A percentile compares a stretch with the other conserved stretches of the same genome.
Evolutionary conservation across 106 monocot genomes (phyloP).

Genomic region (Alisma plantagoaquatica): DNA sequence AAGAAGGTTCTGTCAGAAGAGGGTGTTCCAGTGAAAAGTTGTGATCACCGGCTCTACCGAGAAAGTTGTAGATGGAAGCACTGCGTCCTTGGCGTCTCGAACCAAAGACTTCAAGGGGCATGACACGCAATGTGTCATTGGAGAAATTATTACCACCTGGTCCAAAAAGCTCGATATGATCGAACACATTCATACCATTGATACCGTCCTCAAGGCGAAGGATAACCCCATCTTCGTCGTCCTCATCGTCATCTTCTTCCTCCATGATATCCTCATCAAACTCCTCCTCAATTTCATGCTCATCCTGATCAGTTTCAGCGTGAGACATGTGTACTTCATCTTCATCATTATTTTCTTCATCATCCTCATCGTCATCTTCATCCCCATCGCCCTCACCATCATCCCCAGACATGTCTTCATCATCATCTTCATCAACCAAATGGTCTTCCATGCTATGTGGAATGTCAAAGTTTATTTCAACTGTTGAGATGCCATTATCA

Average conservation of each 20-base stretch:
- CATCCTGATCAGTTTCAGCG: constrained; percentile 93
- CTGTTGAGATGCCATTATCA: constrained; percentile 66
- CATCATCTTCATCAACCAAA: constrained; percentile 71
- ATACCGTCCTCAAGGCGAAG: constrained; percentile 83
- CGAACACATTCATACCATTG: constrained; percentile 94
- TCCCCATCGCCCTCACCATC: constrained; percentile 75
- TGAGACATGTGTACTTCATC: constrained; percentile 92
- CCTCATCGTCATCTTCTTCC: constrained; percentile 92
- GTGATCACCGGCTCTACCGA: constrained; percentile 68
- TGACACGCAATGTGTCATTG: constrained; percentile 69
- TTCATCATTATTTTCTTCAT: constrained; percentile 89
- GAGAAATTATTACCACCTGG: constrained; percentile 47
- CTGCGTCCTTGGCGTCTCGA: constrained; percentile 75
- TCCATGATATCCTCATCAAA: constrained; percentile 86
- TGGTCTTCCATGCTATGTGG: constrained; percentile 46
- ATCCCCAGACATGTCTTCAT: constrained; percentile 66
- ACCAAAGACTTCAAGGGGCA: constrained; percentile 89
- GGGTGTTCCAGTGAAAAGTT: constrained; percentile 63
- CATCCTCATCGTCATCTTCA: constrained; percentile 84
- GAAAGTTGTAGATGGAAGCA: constrained; percentile 75
- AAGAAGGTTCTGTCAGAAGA: constrained; percentile 72
- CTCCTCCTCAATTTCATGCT: constrained; percentile 97
- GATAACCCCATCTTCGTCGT: constrained; percentile 79
- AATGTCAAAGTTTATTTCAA: constrained; percentile 92
- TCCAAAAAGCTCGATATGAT: constrained; percentile 85